Conservation (phyloP, 768 basidiomycete species). For the Phlegmacium glaucopus region DNA sequence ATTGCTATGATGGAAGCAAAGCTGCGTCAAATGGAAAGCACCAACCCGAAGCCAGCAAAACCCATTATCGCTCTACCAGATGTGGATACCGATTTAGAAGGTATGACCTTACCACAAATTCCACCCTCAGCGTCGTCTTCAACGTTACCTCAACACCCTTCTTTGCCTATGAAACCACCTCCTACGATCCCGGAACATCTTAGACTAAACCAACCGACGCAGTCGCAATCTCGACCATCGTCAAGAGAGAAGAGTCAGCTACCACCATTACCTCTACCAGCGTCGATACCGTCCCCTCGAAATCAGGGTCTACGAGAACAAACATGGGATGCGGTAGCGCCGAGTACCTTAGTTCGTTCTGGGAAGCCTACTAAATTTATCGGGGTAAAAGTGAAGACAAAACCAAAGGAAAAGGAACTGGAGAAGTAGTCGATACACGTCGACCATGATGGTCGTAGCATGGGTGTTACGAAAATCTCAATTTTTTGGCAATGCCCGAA, state of each 20-base stretch:
- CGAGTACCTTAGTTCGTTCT: conserved; percentile 3
- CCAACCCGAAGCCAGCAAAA: conserved; percentile 23
- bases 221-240: conserved; percentile 4
- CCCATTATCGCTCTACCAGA: conserved; percentile 8
- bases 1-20: conserved; percentile 98
- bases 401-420: not conserved
- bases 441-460: too few species aligned
- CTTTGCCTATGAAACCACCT: conserved; percentile 43
- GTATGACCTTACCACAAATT: conserved; percentile 1
- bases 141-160: conserved; percentile 26
- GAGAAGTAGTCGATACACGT: too few species aligned
- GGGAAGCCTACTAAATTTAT: conserved; percentile 24
- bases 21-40: conserved; percentile 69
- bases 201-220: not conserved
- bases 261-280: conserved; percentile 5
- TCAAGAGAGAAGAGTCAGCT: conserved; percentile 17
- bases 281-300: not conserved
- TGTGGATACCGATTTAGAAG: conserved; percentile 1
- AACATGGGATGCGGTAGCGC: not conserved
- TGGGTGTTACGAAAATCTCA: too few species aligned
- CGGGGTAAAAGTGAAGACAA: conserved; percentile 23
- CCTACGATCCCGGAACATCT: conserved; percentile 22
- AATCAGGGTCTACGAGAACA: not conserved
- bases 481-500: too few species aligned
- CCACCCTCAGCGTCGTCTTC: conserved; percentile 1